A percentile compares a stretch with the other conserved stretches of the same genome.
These are phyloP conservation scores for Monascus purpureus DNA, from an alignment of 495 filamentous ascomycete genomes.

Conservation along the genomic window DNA sequence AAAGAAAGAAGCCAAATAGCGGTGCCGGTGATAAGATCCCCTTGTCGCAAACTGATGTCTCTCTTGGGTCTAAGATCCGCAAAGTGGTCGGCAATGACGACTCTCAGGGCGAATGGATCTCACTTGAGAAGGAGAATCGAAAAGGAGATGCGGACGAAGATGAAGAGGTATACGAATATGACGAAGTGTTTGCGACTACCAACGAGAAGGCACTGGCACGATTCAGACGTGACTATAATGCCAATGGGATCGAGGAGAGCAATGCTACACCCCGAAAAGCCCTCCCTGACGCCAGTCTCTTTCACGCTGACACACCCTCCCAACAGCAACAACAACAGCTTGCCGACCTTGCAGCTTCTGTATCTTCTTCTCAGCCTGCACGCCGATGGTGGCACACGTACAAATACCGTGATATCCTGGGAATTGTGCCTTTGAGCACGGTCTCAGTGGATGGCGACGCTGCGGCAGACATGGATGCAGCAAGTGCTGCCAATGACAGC, in stretches of 20 bases:
- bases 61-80: conserved; percentile 45
- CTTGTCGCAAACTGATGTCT: conserved; percentile 38
- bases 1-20: conserved; percentile 26
- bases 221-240: conserved; percentile 16
- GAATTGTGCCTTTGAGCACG: conserved; percentile 56
- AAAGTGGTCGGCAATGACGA: conserved; percentile 27
- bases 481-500: conserved; percentile 10
- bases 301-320: conserved; percentile 6
- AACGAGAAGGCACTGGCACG: conserved; percentile 20
- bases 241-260: conserved; percentile 20
- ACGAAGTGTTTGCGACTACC: conserved; percentile 11
- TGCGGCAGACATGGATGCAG: conserved; percentile 1
- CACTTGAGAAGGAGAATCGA: conserved; percentile 29
- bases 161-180: conserved; percentile 14
- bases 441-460: conserved; percentile 7
- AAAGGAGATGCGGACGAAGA: conserved; percentile 33
- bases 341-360: background rate
- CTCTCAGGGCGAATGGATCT: conserved; percentile 27
- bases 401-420: conserved; percentile 84
- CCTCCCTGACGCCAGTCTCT: background rate
- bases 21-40: conserved; percentile 51
- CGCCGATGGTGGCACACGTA: conserved; percentile 62
- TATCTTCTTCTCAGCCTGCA: conserved; percentile 7
- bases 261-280: conserved; percentile 9
- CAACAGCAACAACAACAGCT: background rate